These are phyloP conservation scores for Capillidium heterosporum DNA, from an alignment of 371 early-diverging fungal species.

Conservation along the genomic window DNA sequence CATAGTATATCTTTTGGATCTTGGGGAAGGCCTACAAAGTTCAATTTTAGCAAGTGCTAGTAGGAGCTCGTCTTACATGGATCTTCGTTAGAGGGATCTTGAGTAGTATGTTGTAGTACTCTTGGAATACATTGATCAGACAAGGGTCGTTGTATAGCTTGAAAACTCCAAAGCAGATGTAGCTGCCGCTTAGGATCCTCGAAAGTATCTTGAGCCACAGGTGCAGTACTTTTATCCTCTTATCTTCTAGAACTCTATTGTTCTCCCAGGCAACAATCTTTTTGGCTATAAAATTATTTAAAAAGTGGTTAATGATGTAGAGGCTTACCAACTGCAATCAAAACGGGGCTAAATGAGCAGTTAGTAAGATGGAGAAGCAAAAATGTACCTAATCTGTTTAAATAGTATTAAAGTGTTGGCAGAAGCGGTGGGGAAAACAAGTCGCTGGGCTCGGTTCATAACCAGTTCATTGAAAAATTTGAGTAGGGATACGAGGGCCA, in stretches of 20 bases:
- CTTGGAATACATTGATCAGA: constrained; percentile 42
- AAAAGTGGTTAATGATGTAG: too few relatives aligned
- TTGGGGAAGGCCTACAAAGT: constrained; percentile 36
- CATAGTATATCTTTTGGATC: constrained; percentile 32
- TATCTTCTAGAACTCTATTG: constrained; percentile 7
- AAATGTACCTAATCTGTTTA: constrained; percentile 55
- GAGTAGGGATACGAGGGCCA: constrained; percentile 22
- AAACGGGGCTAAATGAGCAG: constrained; percentile 8
- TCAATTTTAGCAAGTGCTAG: not conserved
- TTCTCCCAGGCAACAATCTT: not conserved
- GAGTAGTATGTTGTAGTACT: constrained; percentile 48
- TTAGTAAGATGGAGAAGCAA: constrained; percentile 5
- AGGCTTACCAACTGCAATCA: not conserved
- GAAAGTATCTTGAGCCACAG: not conserved
- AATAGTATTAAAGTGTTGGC: constrained; percentile 80
- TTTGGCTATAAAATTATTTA: not conserved
- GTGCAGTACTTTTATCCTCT: not conserved
- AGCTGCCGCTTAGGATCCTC: constrained; percentile 60
- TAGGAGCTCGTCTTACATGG: constrained; percentile 24
- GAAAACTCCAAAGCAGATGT: constrained; percentile 86
- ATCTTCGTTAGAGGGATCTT: constrained; percentile 52
- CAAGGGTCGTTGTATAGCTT: constrained; percentile 76
- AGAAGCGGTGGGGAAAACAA: constrained; percentile 69
- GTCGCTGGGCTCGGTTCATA: constrained; percentile 56
- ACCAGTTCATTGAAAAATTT: constrained; percentile 64